A percentile compares a stretch with the other conserved stretches of the same genome.
phyloP scores from a whole-genome alignment of 2,329 filamentous ascomycete species.

The Beauveria australis region DNA sequence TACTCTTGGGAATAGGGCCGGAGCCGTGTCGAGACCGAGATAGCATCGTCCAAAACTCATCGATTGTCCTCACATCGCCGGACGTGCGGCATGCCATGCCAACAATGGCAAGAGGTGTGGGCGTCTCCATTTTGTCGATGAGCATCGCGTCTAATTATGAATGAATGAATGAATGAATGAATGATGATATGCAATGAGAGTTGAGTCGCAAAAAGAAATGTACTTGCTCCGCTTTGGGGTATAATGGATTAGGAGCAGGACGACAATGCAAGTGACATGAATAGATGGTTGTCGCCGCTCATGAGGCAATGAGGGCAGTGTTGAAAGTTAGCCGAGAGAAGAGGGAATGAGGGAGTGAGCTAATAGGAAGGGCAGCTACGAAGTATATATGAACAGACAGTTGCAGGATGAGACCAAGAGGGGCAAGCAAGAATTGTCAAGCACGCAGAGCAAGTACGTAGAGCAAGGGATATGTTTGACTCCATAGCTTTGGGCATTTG shows the following conservation, averaged over 20 bases:
- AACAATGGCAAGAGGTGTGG: slow-evolving; percentile 34
- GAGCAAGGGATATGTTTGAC: background rate
- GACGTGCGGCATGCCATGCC: slow-evolving; percentile 41
- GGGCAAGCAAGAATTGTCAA: background rate
- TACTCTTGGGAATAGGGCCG: slow-evolving; percentile 33
- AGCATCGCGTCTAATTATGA: background rate
- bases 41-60: slow-evolving; percentile 38
- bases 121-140: background rate
- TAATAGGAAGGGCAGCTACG: background rate
- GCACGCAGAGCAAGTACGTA: background rate
- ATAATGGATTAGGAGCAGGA: background rate
- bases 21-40: slow-evolving; percentile 32
- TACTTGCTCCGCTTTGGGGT: slow-evolving; percentile 7
- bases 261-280: background rate
- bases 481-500: background rate
- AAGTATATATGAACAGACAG: slow-evolving; percentile 4
- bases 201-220: background rate
- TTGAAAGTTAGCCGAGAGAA: background rate
- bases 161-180: background rate
- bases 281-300: background rate
- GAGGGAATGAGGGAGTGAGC: background rate
- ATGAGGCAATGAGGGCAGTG: background rate
- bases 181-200: background rate
- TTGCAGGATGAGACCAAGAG: background rate
- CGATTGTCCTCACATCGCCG: slow-evolving; percentile 31